phyloP scores from a whole-genome alignment of 495 filamentous ascomycete species.

The Sabuloglossum arenarium region DNA sequence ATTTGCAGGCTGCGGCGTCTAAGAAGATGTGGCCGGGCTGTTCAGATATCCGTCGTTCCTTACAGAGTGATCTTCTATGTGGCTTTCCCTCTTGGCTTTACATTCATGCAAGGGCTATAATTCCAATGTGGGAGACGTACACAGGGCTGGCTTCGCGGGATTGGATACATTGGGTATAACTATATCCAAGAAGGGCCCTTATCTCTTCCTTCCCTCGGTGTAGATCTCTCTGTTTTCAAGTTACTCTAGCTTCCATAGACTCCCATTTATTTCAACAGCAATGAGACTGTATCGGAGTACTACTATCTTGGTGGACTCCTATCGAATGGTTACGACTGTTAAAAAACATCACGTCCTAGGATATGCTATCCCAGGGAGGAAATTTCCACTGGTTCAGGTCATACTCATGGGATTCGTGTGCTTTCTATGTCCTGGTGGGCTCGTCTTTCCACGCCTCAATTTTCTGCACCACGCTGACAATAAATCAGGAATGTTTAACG shows the following conservation, averaged over 20 bases:
- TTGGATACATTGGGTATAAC: neutral
- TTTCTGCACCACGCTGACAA: neutral
- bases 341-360: neutral
- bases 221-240: no score
- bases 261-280: neutral
- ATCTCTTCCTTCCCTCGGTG: neutral
- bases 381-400: conserved; percentile 49
- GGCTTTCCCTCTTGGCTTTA: neutral
- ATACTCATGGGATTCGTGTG: conserved; percentile 64
- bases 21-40: no score
- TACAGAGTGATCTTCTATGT: neutral
- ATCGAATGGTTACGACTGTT: neutral
- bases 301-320: neutral
- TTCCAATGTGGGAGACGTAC: neutral
- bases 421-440: conserved; percentile 71
- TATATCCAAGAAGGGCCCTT: neutral
- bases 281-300: neutral
- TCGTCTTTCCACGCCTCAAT: neutral
- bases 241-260: neutral
- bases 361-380: neutral
- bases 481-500: conserved; percentile 38
- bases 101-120: neutral
- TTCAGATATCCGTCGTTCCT: neutral
- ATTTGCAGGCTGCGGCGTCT: no score
- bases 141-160: neutral